Evolutionary conservation across 2,329 filamentous ascomycete species (phyloP), one percentile per base, ranked within the genome.

Genomic region (Colletotrichum liaoningense): DNA sequence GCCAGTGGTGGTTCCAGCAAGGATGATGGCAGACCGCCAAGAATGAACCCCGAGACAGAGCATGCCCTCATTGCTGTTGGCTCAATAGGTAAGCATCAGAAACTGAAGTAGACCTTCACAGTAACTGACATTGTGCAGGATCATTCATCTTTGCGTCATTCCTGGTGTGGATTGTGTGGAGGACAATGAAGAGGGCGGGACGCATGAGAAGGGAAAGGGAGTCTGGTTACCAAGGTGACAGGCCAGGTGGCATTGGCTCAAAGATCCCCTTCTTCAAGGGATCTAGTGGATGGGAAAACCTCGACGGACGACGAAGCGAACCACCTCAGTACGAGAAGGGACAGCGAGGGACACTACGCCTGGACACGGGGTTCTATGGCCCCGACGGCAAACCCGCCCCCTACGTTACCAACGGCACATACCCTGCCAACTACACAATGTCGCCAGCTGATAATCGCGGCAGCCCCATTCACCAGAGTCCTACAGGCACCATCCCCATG

Each of bases 71-170:
- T 83, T 60, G 81, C 80, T 30, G 79, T 78, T 24, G 82, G 81
- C 7, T 78, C 81, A 16, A 81, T 83, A 67, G 82, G 82, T 83
- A 76, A 76, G 77, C 49, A 5, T 16, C 2, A 8, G 38, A 42
- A 16, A 42, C 14, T 24, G 2, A 19, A 19, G 19, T 6, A 26
- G 4, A 19, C 2, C 14, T 33, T 22, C 14, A 24, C 24, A 42
- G 16, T 1, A 2, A 38, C 63, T 74, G 38, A 75, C 38, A 42
- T 19, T 42, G 7, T n/a, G 1, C 12, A 87, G 87, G 84, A 33
- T 82, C 81, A 6, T 86, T 87, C 63, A 83, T 88, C 24, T 77
- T 86, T 33, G 72, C 86, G 9, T 85, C 83, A 65, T 85, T 87
- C 72, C 70, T 88, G 28, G 76, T 77, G 8, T 88, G 85, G 86